Conservation (phyloP, 2,329 filamentous ascomycete species). For the Fusarium illudens region DNA sequence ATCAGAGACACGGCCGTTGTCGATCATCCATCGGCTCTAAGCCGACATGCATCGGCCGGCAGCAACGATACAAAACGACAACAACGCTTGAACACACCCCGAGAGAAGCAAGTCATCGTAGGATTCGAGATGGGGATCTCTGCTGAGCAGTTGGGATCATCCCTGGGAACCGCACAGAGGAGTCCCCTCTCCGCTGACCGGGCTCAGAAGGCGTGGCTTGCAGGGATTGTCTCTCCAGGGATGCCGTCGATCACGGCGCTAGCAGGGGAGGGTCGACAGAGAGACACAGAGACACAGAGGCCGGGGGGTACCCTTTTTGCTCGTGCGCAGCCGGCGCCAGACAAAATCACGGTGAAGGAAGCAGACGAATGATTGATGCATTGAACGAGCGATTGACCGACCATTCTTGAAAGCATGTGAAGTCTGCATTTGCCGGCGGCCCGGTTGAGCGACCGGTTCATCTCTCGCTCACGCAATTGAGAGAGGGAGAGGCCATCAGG, state of each 20-base stretch:
- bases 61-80: background rate
- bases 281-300: too few relatives aligned
- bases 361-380: background rate
- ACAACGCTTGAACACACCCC: background rate
- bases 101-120: background rate
- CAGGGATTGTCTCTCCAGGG: constrained; percentile 29
- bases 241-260: constrained; percentile 37
- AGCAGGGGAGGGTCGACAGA: constrained; percentile 16
- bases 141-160: background rate
- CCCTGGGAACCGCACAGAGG: background rate
- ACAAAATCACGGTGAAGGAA: background rate
- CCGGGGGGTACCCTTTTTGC: background rate
- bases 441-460: background rate
- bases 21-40: background rate
- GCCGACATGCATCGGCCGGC: background rate
- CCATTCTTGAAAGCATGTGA: background rate
- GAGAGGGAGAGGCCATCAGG: too few relatives aligned
- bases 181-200: background rate
- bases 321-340: background rate
- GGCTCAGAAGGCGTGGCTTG: constrained; percentile 20
- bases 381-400: background rate
- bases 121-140: background rate
- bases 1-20: background rate
- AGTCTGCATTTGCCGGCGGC: background rate
- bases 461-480: too few relatives aligned